Base-by-base conservation (phyloP, 148 eudicot genomes). In the Heliosperma pusillum region DNA sequence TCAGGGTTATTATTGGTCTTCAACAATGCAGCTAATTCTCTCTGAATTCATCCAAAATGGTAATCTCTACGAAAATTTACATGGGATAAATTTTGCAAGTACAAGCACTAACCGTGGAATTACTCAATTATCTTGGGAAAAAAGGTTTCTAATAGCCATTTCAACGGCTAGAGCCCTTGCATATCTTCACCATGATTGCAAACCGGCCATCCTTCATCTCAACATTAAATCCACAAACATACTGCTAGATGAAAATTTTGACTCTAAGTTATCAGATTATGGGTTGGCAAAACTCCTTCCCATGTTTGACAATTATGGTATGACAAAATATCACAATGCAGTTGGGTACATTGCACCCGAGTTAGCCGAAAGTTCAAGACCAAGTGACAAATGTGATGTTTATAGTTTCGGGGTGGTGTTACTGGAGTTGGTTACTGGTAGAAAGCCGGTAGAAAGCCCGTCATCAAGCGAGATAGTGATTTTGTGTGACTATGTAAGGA, bases 321-420 rank as follows among this genome's bases (percentile, higher is more conserved):
- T 86, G 20, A 85, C 93, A 29, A 88, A 84, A 57, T 85, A 80
- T 42, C 97, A 95, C 86, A 92, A 84, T 73, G 88, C 87, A 19
- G 98, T 89, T 47, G 98, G 98, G 27, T 95, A 95, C 73, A 77
- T 95, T 61, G 97, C 98, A 4, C 98, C 98, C 10, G 98, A 95
- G 85, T 61, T 95, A 74, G 91, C 97, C 17, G 90, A 88, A 77
- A 88, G 89, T 59, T 78, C 88, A 69, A 84, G 82, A 74, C 71
- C 84, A 25, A 92, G 81, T 21, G 98, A 95, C 26, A 95, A 95
- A 76, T 89, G 94, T 66, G 98, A 95, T 72, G 96, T 95, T 40
- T 95, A 89, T 79, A 90, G 97, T 74, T 92, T 82, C 30, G 98
- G 98, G 77, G 92, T 92, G 5, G 84, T 95, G 71, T 76, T 95